Evolutionary conservation across 169 alveolate species (phyloP).

Genomic region (Besnoitia besnoiti): DNA sequence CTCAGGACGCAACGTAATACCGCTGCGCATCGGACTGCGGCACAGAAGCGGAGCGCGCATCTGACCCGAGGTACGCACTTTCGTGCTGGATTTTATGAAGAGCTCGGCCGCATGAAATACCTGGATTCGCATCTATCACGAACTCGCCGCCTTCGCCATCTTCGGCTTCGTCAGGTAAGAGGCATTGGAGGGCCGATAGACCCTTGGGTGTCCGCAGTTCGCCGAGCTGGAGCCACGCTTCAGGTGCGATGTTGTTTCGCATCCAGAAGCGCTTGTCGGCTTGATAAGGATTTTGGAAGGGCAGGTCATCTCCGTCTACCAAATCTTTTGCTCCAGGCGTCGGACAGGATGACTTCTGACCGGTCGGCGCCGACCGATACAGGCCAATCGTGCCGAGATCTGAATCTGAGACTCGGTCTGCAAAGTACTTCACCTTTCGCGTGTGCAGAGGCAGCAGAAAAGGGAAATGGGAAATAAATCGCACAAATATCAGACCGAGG

Average conservation of each 20-base stretch:
- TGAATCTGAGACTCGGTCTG: constrained; percentile 37
- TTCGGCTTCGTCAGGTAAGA: neutral
- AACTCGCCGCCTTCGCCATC: neutral
- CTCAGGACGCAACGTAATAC: too few species aligned
- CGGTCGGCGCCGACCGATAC: constrained; percentile 34
- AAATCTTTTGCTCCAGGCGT: neutral
- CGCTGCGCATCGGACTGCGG: neutral
- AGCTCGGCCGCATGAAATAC: too few species aligned
- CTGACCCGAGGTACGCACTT: too few species aligned
- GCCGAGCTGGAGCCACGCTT: constrained; percentile 36
- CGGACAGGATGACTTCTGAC: constrained; percentile 11
- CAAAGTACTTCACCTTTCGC: constrained; percentile 1
- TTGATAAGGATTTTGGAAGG: constrained; percentile 15
- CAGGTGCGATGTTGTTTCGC: constrained; percentile 18
- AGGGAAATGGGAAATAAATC: too few species aligned
- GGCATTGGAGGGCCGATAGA: constrained; percentile 1
- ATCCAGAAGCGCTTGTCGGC: constrained; percentile 18
- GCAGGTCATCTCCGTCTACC: neutral
- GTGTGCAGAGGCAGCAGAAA: neutral
- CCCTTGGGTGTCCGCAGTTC: constrained; percentile 17
- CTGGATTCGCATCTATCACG: neutral
- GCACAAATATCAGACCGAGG: too few species aligned
- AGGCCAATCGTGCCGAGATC: constrained; percentile 37
- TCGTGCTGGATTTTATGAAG: too few species aligned
- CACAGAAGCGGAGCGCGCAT: too few species aligned